Evolutionary conservation across 2,329 filamentous ascomycete species (phyloP).

Genomic region (Ciborinia camelliae): DNA sequence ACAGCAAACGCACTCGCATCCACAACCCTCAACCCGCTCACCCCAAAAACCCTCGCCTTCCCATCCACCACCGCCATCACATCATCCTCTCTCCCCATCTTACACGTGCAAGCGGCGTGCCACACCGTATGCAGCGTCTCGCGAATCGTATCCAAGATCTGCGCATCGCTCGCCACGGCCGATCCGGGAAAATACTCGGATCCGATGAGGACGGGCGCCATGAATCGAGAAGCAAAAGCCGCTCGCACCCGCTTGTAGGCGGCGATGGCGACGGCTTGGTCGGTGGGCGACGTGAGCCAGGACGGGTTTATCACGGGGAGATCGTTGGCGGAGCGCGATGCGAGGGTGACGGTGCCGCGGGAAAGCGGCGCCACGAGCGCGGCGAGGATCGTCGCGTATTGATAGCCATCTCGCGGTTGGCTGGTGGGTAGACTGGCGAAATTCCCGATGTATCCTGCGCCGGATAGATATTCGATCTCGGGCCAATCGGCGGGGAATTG

Average conservation of each 20-base stretch:
- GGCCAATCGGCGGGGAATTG: conserved; percentile 36
- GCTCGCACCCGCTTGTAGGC: conserved; percentile 44
- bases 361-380: conserved; percentile 38
- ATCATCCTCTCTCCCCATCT: conserved; percentile 51
- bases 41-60: conserved; percentile 26
- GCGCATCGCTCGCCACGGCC: conserved; percentile 24
- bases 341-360: conserved; percentile 45
- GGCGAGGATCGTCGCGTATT: conserved; percentile 2
- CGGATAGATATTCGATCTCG: conserved; percentile 37
- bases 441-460: conserved; percentile 21
- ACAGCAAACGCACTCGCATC: conserved; percentile 28
- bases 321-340: conserved; percentile 36
- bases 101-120: conserved; percentile 54
- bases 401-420: not conserved
- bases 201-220: conserved; percentile 22
- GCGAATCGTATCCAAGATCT: conserved; percentile 26
- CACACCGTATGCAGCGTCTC: conserved; percentile 38
- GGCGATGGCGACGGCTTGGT: conserved; percentile 45
- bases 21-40: conserved; percentile 25
- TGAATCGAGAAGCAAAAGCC: conserved; percentile 16
- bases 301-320: conserved; percentile 43
- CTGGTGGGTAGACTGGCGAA: conserved; percentile 1
- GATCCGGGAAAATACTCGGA: conserved; percentile 23
- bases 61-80: conserved; percentile 34
- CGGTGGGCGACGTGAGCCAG: conserved; percentile 44